phyloP scores from a whole-genome alignment of 73 alveolate species.

The Paramecium sexaurelia region DNA sequence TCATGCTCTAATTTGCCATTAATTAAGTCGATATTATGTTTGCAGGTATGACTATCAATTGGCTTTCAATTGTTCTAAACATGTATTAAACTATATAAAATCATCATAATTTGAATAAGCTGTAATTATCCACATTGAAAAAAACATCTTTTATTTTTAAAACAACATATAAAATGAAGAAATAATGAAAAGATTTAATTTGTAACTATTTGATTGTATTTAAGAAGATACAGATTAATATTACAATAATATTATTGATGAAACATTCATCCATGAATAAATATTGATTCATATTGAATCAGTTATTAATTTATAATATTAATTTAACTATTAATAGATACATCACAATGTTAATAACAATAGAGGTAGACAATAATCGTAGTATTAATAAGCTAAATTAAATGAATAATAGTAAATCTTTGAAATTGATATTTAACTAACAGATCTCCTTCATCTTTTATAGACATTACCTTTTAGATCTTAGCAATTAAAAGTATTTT shows the following conservation, averaged over 20 bases:
- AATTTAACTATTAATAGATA: not conserved
- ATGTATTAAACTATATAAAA: not conserved
- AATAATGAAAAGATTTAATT: not conserved
- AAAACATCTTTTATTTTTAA: not conserved
- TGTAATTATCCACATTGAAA: not conserved
- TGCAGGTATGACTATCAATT: not conserved
- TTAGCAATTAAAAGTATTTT: not conserved
- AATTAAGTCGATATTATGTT: not conserved
- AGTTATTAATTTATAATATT: not conserved
- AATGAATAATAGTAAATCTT: not conserved
- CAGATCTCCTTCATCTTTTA: not conserved
- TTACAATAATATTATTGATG: not conserved
- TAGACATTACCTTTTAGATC: not conserved
- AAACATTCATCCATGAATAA: not conserved
- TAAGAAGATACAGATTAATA: not conserved
- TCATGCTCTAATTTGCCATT: not conserved
- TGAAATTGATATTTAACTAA: not conserved
- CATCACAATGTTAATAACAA: not conserved
- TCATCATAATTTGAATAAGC: not conserved
- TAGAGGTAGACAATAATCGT: not conserved
- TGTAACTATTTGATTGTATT: not conserved
- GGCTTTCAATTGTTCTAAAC: not conserved
- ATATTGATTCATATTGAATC: not conserved
- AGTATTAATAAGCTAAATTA: not conserved
- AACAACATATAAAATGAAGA: not conserved